phyloP scores from a whole-genome alignment of 257 asterid species.

The Solanum lycopersicoides region DNA sequence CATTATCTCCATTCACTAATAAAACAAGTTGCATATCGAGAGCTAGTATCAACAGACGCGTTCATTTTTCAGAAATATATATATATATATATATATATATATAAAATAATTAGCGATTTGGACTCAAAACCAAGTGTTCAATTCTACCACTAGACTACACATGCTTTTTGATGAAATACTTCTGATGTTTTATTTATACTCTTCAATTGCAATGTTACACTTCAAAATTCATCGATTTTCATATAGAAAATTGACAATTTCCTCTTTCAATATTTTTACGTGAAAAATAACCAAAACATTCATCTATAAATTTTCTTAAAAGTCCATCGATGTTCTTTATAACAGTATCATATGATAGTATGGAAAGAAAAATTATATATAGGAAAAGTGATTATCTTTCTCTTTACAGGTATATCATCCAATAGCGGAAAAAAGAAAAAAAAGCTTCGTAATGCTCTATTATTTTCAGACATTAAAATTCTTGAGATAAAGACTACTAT shows the following conservation, averaged over 20 bases:
- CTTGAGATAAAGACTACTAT: neutral
- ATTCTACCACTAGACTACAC: neutral
- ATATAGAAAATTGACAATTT: too few relatives aligned
- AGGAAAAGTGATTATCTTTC: neutral
- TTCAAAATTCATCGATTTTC: neutral
- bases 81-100: too few relatives aligned
- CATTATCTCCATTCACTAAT: neutral
- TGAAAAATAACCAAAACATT: neutral
- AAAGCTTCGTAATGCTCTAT: neutral
- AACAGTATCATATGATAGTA: neutral
- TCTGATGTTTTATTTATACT: neutral
- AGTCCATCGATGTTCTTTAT: neutral
- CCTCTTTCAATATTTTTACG: neutral
- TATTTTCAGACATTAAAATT: neutral
- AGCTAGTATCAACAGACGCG: neutral
- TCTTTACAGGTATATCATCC: neutral
- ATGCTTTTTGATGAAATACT: neutral
- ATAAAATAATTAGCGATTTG: neutral
- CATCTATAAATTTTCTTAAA: neutral
- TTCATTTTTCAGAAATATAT: neutral
- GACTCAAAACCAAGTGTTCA: neutral
- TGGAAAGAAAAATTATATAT: neutral
- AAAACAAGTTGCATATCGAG: neutral
- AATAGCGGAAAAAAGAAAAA: neutral
- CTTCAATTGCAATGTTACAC: neutral